Base-by-base conservation (phyloP, 176 grass and related monocot species). In the Chloris gayana region DNA sequence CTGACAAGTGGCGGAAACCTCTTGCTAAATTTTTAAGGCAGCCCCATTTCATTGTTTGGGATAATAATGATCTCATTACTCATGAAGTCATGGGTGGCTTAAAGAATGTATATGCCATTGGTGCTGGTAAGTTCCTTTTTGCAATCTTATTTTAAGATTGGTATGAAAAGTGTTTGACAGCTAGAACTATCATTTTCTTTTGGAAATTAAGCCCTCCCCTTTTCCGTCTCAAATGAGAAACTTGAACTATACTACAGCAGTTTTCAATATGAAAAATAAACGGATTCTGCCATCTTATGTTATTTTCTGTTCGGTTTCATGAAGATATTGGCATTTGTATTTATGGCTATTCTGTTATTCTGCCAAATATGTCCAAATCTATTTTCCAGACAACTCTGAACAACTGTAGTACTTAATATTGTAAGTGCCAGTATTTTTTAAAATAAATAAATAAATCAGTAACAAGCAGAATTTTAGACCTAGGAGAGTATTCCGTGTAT, bases 31-130 rank as follows among this genome's bases (percentile, higher is more conserved):
- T 98, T 80, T 85, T 98, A 77, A 90, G 95, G 85, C 95, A 98
- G 67, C 92, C 95, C 30, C 88, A 98, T 91, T 98, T 98, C 63
- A 94, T 98, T 72, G 95, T 98, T 62, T 98, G 95, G 95, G 95
- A 98, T 56, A 98, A 98, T 42, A 88, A 84, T 59, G 95, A 98
- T 70, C 87, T 98, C 19, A 70, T 98, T 49, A 98, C 95, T 73
- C 92, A 98, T 81, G 95, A 98, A 89, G 90, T 98, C 64, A 98
- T 98, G 95, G 95, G 95, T 10, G 95, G 92, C 14, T 83, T 98
- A 67, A 98, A 98, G 92, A 98, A 98, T 42, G 86, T 98, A 64
- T 94, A 98, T 77, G 95, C 95, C 72, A 98, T 98, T 70, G 95
- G 95, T 54, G 95, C 95, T 70, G 95, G 95, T 98, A 94, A 83